Evolutionary conservation across 352 stramenopile genomes (phyloP), one percentile per base, ranked within the genome.

Genomic region (Pythium rhizo-oryzae): DNA sequence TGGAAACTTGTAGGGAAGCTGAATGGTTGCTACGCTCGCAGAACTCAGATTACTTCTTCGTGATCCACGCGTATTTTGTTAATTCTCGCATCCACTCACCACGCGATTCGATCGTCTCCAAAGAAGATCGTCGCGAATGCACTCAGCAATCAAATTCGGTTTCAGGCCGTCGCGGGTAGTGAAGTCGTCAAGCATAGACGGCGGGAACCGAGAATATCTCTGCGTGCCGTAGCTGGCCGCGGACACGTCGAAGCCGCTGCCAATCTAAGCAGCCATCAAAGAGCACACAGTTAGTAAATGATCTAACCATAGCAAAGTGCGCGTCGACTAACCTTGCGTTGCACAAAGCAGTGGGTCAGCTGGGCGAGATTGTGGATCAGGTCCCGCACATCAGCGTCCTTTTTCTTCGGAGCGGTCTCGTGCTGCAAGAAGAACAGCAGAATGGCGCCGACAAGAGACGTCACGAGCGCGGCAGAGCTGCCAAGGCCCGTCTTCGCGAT

Each of bases 201-300:
- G 72, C 2, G 80, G 85, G 66, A 98, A 98, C 41, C 95, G 82
- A 24, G 83, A 91, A 81, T 98, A 99, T n/a, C 89, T 77, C 67
- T 99, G 95, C 15, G 91, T 98, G 13, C 97, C 97, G 71, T 97
- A 98, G 47, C 92, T 94, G 15, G 97, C 97, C 0, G 94, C 84
- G 12, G 91, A 97, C 7, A 99, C 94, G 77, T 99, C 97, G 78
- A 99, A 99, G 6, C 97, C 97, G 63, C 92, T 98, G 41, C 97
- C 97, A n/a, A 99, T 91, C 85, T 94, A 58, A 5, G 12, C 44
- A 28, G 8, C 44, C 28, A 47, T 4, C 6, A 44, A 44, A 28
- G 7, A 6, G 16, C 7, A n/a, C 13, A 23, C 24, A 23, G 8
- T 50, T 23, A n/a, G 43, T 11, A 18, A 50, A 50, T 6, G 6